Evolutionary conservation across 75 land plant species (phyloP), one percentile per base, ranked within the genome.

Genomic region (Azolla pinnata): DNA sequence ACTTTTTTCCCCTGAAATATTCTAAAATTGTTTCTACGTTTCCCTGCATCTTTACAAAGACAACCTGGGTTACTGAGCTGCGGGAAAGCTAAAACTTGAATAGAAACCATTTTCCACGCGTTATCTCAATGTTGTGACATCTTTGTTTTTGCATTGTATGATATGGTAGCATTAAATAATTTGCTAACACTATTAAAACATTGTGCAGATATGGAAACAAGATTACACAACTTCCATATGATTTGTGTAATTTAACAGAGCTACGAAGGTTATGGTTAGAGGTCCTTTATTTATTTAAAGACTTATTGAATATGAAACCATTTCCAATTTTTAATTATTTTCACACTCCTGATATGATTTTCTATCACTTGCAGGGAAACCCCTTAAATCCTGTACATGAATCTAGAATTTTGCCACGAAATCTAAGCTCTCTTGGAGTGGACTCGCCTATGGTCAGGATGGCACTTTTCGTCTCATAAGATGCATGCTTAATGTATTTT

Each of bases 131-230:
- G 40, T 5, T 5, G 5, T 35, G 40, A 12, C 12, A 5, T 35
- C 12, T 5, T 35, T 5, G 5, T 5, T 35, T 5, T 35, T 23
- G 40, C 40, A 5, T 5, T 35, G 40, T 5, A n/a, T n/a, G n/a
- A n/a, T n/a, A n/a, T n/a, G n/a, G n/a, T n/a, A n/a, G n/a, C n/a
- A n/a, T n/a, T n/a, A n/a, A n/a, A n/a, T n/a, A n/a, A n/a, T n/a
- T n/a, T n/a, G n/a, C n/a, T n/a, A n/a, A n/a, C n/a, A n/a, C n/a
- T n/a, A n/a, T n/a, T n/a, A n/a, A n/a, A n/a, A n/a, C n/a, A n/a
- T n/a, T n/a, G n/a, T n/a, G n/a, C n/a, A 73, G 75, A 59, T 73
- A 73, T 73, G 70, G 75, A 30, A 73, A 73, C 65, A 73, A 32
- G 59, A 31, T 73, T 5, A 8, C 50, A 31, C 44, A 52, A 14